Conservation (phyloP, 2,329 filamentous ascomycete genomes). For the Talaromyces sp. region DNA sequence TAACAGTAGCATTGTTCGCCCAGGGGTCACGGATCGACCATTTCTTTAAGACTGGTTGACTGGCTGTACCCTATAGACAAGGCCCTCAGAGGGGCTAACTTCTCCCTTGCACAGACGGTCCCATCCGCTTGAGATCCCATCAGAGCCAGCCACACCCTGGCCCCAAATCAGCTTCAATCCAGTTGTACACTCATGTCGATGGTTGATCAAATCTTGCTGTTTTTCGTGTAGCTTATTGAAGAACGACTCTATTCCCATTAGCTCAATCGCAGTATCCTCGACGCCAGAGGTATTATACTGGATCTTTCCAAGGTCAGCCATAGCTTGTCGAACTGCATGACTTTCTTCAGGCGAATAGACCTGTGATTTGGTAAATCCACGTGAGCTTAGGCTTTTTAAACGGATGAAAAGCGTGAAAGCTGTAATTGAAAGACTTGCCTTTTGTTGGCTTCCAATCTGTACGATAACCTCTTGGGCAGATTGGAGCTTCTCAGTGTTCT, state of each 20-base stretch:
- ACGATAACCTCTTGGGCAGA: background rate
- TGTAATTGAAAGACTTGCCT: background rate
- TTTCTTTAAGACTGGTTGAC: no score
- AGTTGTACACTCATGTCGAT: background rate
- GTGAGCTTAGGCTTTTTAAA: no score
- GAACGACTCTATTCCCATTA: background rate
- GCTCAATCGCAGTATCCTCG: background rate
- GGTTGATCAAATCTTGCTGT: background rate
- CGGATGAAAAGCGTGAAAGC: no score
- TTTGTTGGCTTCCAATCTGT: background rate
- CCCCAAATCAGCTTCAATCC: background rate
- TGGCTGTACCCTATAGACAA: background rate
- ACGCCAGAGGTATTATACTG: background rate
- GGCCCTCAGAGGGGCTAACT: background rate
- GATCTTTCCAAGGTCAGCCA: background rate
- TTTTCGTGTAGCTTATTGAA: background rate
- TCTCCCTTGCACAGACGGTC: background rate
- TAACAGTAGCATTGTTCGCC: no score
- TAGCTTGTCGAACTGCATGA: background rate
- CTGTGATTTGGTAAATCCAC: background rate
- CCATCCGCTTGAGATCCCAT: background rate
- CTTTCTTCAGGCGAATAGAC: background rate
- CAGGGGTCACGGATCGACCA: no score
- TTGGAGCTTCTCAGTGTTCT: background rate
- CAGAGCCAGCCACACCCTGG: background rate